phyloP scores from a whole-genome alignment of 148 eudicot species.

The Persicaria maculosa region DNA sequence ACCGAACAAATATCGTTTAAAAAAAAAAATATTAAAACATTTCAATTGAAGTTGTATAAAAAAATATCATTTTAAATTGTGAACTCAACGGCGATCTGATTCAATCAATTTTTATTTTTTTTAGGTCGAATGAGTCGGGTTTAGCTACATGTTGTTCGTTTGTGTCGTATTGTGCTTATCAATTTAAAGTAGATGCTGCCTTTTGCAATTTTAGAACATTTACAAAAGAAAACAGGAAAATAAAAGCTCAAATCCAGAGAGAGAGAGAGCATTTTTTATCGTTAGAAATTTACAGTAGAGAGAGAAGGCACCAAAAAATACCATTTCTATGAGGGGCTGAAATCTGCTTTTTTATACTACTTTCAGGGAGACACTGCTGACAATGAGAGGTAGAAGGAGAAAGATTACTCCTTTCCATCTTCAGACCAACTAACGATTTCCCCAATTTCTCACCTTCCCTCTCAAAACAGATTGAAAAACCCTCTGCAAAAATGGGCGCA shows the following conservation, averaged over 20 bases:
- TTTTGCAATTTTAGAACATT: not conserved
- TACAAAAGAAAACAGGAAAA: not conserved
- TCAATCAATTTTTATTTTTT: no score
- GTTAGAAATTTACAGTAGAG: not conserved
- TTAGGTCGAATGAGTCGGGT: no score
- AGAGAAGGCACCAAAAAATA: conserved; percentile 5
- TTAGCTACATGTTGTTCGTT: no score
- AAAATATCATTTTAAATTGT: no score
- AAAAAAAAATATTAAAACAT: no score
- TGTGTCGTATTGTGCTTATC: no score
- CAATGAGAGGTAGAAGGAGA: not conserved
- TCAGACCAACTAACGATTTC: not conserved
- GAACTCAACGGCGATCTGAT: no score
- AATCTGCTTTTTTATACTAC: conserved; percentile 7
- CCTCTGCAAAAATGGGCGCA: conserved; percentile 32
- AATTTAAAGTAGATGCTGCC: no score
- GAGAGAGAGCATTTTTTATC: conserved; percentile 2
- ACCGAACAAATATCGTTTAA: no score
- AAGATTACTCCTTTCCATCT: not conserved
- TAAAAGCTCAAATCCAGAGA: conserved; percentile 10
- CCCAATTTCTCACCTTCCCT: not conserved
- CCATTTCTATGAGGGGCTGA: conserved; percentile 15
- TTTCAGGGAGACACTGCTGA: not conserved
- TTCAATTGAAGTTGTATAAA: no score
- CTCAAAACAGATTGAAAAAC: not conserved